Conservation (phyloP, 2,329 filamentous ascomycete species). For the Aspergillus thermomutatus region DNA sequence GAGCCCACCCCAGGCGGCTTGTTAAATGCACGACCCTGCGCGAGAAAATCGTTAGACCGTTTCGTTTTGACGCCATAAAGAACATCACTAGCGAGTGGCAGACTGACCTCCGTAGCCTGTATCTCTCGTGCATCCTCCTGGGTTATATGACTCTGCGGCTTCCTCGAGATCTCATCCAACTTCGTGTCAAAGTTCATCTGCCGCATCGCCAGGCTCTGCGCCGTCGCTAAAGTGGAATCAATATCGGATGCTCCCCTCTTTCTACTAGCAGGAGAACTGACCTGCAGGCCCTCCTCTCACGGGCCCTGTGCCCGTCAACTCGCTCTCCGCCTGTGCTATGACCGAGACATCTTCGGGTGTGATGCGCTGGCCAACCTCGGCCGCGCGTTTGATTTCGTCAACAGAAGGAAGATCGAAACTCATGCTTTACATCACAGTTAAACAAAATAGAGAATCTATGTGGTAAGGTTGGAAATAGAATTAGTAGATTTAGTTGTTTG, state of each 20-base stretch:
- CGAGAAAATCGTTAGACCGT: neutral
- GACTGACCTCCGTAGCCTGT: conserved; percentile 28
- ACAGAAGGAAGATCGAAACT: conserved; percentile 14
- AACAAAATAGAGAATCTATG: neutral
- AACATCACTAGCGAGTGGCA: neutral
- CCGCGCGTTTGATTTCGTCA: conserved; percentile 29
- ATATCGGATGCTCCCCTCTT: neutral
- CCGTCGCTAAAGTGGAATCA: conserved; percentile 22
- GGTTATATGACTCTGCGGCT: conserved; percentile 32
- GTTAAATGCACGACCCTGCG: conserved; percentile 34
- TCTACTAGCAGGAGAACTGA: conserved; percentile 8
- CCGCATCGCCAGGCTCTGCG: conserved; percentile 30
- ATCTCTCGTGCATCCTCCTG: conserved; percentile 30
- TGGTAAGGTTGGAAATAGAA: neutral
- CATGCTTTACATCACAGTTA: conserved; percentile 10
- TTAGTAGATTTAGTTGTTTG: neutral
- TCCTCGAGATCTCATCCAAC: conserved; percentile 28
- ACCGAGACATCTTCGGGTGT: conserved; percentile 30
- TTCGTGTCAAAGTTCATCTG: conserved; percentile 35
- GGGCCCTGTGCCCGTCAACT: conserved; percentile 29
- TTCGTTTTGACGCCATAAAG: too few relatives aligned
- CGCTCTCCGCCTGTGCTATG: conserved; percentile 31
- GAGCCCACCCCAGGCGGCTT: conserved; percentile 28
- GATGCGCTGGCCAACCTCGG: conserved; percentile 30
- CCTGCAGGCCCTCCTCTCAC: conserved; percentile 32